These are phyloP conservation scores for Sporothrix euskadiensis DNA, from an alignment of 2,329 filamentous ascomycete species.

Conservation along the genomic window DNA sequence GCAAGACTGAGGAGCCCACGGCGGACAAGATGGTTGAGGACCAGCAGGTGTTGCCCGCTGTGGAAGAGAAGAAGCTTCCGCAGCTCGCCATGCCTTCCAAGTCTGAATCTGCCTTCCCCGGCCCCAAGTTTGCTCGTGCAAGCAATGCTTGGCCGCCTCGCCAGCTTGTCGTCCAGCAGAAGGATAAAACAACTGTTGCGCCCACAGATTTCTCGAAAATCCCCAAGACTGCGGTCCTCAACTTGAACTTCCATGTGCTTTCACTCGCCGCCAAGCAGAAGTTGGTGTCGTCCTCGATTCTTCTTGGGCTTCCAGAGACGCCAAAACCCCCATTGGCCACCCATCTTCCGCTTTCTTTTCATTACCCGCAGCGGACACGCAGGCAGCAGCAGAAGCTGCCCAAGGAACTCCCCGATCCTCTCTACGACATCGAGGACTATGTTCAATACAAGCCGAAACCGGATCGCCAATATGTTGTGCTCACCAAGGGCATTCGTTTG, in stretches of 20 bases:
- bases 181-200: not conserved
- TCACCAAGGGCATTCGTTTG: not conserved
- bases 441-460: not conserved
- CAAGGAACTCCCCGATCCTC: slow-evolving; percentile 1
- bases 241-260: not conserved
- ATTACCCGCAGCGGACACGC: not conserved
- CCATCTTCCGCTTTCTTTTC: not conserved
- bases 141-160: not conserved
- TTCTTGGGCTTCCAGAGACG: not conserved
- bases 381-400: not conserved
- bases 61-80: not conserved
- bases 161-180: not conserved
- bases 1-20: not conserved
- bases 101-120: not conserved
- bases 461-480: not conserved
- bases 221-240: not conserved
- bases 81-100: not conserved
- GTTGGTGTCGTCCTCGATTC: not conserved
- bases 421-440: not conserved
- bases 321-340: not conserved
- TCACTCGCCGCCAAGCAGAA: not conserved
- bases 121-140: not conserved
- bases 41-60: not conserved
- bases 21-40: not conserved
- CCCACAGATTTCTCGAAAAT: not conserved